Base-by-base conservation (phyloP, 345 rosid species). In the Rubroshorea leprosula region DNA sequence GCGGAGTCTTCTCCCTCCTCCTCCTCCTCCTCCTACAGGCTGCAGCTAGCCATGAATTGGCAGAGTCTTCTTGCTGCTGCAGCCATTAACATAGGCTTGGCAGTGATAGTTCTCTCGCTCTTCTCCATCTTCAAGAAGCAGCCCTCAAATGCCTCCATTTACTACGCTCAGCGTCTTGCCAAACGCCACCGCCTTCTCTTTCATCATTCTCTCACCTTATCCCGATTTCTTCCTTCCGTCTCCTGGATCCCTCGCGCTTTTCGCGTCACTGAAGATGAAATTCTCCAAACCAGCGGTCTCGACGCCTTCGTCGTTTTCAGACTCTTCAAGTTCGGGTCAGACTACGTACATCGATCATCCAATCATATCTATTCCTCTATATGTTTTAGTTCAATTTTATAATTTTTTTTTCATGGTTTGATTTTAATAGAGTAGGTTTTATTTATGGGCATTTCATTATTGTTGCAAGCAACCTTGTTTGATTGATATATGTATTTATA, bases 321-420 rank as follows among this genome's bases (percentile, higher is more conserved):
- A 38, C 93, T 89, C 79, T 85, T 92, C 81, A 92, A 86, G 66
- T 89, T 89, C 66, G 98, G 96, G 96, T 80, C 20, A 47, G 74
- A 31, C n/a, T 11, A 1, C 45, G 9, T 2, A 8, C 5, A 9
- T 29, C 5, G 35, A 29, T 29, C 5, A 8, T 7, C 15, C 9
- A 41, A 41, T 7, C 10, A 7, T 7, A 6, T 41, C 16, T 6
- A 8, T 14, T 14, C 9, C 45, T 41, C 3, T 11, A 41, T 11
- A 41, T 41, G 3, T 41, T 8, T 41, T 41, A 44, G 14, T 14
- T n/a, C 14, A n/a, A 35, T 35, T 35, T 35, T 35, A 10, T 13
- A 35, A 35, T 35, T 35, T 35, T 4, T 8, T 27, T 8, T n/a
- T n/a, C n/a, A n/a, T n/a, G n/a, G n/a, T n/a, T n/a, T n/a, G n/a